phyloP scores from a whole-genome alignment of 768 basidiomycete species.

The Auricularia sp. region DNA sequence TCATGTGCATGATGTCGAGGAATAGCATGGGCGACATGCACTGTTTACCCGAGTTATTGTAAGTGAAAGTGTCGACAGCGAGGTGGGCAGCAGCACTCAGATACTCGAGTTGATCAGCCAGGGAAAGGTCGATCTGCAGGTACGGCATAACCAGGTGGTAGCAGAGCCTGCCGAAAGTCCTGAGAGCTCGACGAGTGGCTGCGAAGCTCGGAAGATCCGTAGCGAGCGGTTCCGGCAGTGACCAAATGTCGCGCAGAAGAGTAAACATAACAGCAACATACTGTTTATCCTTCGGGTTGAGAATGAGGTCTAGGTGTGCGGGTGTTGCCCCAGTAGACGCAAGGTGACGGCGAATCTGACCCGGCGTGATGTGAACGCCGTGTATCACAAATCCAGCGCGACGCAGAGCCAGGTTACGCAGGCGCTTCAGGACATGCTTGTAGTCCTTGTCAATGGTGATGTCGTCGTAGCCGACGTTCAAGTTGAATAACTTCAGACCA shows the following conservation, averaged over 20 bases:
- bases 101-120: conserved; percentile 24
- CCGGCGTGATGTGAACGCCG: conserved; percentile 17
- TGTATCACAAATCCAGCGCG: conserved; percentile 14
- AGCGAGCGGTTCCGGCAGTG: conserved; percentile 10
- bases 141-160: conserved; percentile 22
- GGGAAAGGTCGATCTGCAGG: conserved; percentile 17
- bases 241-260: conserved; percentile 19
- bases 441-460: conserved; percentile 27
- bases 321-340: conserved; percentile 2
- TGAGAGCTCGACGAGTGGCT: conserved; percentile 16
- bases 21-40: conserved; percentile 23
- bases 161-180: conserved; percentile 14
- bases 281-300: conserved; percentile 24
- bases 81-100: conserved; percentile 26
- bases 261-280: conserved; percentile 21
- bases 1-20: conserved; percentile 25
- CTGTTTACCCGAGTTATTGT: conserved; percentile 2
- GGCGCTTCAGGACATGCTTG: conserved; percentile 26
- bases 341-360: conserved; percentile 17
- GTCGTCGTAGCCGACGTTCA: conserved; percentile 24
- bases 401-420: conserved; percentile 21
- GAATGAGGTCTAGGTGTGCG: conserved; percentile 9
- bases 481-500: conserved; percentile 17
- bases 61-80: conserved; percentile 11
- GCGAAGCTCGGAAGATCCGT: conserved; percentile 11